phyloP scores from a whole-genome alignment of 257 asterid genomes.

The Nicotiana noctiflora region DNA sequence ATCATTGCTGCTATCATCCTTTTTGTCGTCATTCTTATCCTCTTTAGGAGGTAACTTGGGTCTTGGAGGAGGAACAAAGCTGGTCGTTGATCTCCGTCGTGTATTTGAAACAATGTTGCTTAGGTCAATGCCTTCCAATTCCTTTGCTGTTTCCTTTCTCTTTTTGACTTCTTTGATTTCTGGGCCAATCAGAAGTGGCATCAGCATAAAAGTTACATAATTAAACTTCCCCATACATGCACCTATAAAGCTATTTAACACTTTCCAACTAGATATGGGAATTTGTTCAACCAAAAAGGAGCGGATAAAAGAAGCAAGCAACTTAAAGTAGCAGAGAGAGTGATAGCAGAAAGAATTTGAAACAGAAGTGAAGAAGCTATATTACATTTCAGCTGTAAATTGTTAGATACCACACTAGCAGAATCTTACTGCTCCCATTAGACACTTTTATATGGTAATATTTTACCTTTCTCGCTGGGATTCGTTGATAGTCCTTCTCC shows the following conservation, averaged over 20 bases:
- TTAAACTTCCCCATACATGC: neutral
- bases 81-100: constrained; percentile 77
- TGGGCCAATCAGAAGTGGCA: constrained; percentile 20
- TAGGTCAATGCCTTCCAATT: constrained; percentile 93
- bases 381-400: neutral
- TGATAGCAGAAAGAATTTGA: neutral
- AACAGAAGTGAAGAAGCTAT: neutral
- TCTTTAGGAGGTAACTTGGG: constrained; percentile 29
- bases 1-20: constrained; percentile 14
- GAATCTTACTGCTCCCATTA: neutral
- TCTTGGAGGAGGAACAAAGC: constrained; percentile 50
- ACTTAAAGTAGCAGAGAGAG: neutral
- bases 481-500: constrained; percentile 79
- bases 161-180: constrained; percentile 81
- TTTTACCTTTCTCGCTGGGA: constrained; percentile 87
- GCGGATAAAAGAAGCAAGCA: neutral
- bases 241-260: neutral
- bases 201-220: constrained; percentile 2
- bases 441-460: neutral
- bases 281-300: neutral
- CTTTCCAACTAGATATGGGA: neutral
- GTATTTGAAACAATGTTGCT: constrained; percentile 89
- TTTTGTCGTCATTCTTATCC: constrained; percentile 29
- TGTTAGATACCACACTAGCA: neutral
- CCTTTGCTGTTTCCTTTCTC: constrained; percentile 84